Conservation (phyloP, 192 early-diverging fungal species). For the Pilaira anomala region DNA sequence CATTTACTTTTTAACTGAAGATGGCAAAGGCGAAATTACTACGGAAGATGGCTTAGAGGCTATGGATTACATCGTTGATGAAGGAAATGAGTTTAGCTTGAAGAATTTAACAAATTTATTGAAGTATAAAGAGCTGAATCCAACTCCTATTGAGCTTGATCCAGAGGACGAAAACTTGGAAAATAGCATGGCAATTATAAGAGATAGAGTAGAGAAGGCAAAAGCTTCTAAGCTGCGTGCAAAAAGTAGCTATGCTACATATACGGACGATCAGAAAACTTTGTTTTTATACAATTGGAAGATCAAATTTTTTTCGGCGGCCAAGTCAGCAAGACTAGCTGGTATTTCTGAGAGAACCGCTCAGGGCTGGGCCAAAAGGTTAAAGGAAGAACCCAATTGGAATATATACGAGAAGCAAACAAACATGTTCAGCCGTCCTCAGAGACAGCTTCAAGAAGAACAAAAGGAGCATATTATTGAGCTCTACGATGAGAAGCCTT, state of each 20-base stretch:
- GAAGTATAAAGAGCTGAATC: not conserved
- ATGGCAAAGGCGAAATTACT: not conserved
- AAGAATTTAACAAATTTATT: not conserved
- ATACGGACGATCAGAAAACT: not conserved
- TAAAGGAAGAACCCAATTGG: not conserved
- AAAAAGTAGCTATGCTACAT: not conserved
- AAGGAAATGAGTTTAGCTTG: not conserved
- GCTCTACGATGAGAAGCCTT: not conserved
- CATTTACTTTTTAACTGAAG: not conserved
- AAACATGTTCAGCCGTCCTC: not conserved
- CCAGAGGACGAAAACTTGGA: not conserved
- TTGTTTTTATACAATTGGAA: not conserved
- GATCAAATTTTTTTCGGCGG: not conserved
- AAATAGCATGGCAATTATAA: not conserved
- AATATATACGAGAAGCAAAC: not conserved
- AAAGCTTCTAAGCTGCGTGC: not conserved
- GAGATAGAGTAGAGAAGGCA: not conserved
- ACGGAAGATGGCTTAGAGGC: not conserved
- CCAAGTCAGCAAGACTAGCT: not conserved
- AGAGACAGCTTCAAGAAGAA: conserved; percentile 1
- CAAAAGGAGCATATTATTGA: not conserved
- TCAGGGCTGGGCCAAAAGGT: not conserved
- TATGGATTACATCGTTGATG: not conserved
- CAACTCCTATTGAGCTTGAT: conserved; percentile 1
- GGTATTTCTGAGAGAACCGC: not conserved